Conservation (phyloP, 495 filamentous ascomycete species). For the Penicillium salamii region DNA sequence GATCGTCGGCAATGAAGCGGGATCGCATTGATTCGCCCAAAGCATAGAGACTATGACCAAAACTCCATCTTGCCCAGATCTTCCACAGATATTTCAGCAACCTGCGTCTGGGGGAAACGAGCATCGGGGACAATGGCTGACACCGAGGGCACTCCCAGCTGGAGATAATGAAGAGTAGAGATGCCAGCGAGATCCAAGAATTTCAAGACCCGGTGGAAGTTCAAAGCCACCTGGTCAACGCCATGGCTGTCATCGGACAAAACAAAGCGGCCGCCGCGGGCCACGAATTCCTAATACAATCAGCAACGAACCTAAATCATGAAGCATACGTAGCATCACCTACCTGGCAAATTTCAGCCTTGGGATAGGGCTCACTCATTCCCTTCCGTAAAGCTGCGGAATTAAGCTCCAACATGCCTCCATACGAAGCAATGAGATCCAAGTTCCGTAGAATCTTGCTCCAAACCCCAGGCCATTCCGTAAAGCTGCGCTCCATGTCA, state of each 20-base stretch:
- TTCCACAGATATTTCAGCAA: slow-evolving; percentile 23
- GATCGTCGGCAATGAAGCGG: too few relatives aligned
- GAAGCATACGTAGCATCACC: not conserved
- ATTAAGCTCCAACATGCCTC: slow-evolving; percentile 86
- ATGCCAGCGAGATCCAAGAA: slow-evolving; percentile 54
- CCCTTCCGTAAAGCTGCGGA: slow-evolving; percentile 84
- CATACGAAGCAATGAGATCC: slow-evolving; percentile 63
- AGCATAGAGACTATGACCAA: slow-evolving; percentile 7
- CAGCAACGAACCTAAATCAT: not conserved
- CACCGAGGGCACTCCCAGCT: slow-evolving; percentile 24
- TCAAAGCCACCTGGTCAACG: slow-evolving; percentile 71
- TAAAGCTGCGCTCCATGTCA: slow-evolving; percentile 58
- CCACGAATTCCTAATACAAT: slow-evolving; percentile 51
- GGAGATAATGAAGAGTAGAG: slow-evolving; percentile 38
- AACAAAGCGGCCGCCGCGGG: slow-evolving; percentile 74
- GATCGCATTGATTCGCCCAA: too few relatives aligned
- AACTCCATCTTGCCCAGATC: slow-evolving; percentile 24
- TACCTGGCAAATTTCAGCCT: slow-evolving; percentile 73
- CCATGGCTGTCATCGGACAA: slow-evolving; percentile 92
- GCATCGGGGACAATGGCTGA: slow-evolving; percentile 25
- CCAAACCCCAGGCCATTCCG: slow-evolving; percentile 63
- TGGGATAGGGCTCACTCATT: slow-evolving; percentile 85
- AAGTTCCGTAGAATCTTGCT: slow-evolving; percentile 69
- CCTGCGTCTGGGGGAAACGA: slow-evolving; percentile 41
- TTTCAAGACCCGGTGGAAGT: slow-evolving; percentile 58